Evolutionary conservation across 2,329 filamentous ascomycete species (phyloP), one percentile per base, ranked within the genome.

Genomic region (Passalora sequoiae): DNA sequence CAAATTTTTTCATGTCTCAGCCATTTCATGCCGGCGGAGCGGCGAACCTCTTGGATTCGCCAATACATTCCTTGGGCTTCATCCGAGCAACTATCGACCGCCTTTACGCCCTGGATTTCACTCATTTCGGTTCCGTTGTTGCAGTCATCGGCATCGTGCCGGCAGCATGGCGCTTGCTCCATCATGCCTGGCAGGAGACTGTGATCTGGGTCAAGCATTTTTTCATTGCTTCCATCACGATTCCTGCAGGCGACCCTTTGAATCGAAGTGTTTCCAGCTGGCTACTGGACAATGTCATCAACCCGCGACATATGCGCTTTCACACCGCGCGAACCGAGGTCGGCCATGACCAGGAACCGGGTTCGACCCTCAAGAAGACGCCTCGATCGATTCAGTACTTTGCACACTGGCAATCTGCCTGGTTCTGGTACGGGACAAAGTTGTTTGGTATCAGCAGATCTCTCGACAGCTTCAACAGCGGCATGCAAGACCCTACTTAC

Each of bases 231-330:
- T 55, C 52, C 6, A 32, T 55, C 10, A 54, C 52, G 3, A 51
- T 57, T 20, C 54, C 54, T 3, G 43, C 52, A 15, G 48, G 51
- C 4, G 54, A 57, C 38, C 50, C 52, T 12, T 21, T 55, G 4
- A 57, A 57, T 24, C 42, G 54, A 10, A 55, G 50, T 32, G 52
- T 57, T 37, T 54, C 48, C 38, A 51, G 43, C 29, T 57, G 54
- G 54, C 30, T 57, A 8, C 40, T 55, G 28, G 54, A 57, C 27
- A 46, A 52, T 31, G 44, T 57, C 24, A 46, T 57, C 12, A 39
- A 55, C 16, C 50, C 52, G 9, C 35, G 50, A 16, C 33, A 48
- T 12, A 27, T 54, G 33, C 44, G 54, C 17, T 57, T 57, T 13
- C 47, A 55, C 15, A 57, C 52, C 19, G 54, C 53, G 3, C 47